These are phyloP conservation scores for Colletotrichum euphorbiae DNA, from an alignment of 2,329 filamentous ascomycete species.

Conservation along the genomic window DNA sequence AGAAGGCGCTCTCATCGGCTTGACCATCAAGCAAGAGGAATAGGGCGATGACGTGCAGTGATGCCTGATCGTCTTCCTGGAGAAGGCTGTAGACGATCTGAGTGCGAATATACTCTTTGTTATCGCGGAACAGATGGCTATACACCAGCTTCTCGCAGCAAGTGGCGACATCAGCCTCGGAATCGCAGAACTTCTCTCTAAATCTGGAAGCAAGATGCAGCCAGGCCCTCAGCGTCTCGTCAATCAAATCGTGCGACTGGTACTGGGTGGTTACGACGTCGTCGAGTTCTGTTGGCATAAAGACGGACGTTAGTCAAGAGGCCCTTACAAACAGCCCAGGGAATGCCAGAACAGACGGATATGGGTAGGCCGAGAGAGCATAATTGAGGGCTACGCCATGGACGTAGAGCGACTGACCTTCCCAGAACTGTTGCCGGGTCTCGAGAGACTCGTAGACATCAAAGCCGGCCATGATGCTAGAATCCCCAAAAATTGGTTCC, in stretches of 20 bases:
- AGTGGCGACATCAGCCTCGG: constrained; percentile 81
- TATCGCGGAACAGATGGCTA: constrained; percentile 77
- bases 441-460: constrained; percentile 77
- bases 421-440: constrained; percentile 89
- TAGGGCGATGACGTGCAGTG: constrained; percentile 84
- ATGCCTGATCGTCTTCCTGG: constrained; percentile 85
- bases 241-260: constrained; percentile 71
- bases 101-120: constrained; percentile 88
- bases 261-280: constrained; percentile 60
- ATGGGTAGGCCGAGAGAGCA: neutral
- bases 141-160: constrained; percentile 85
- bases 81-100: constrained; percentile 94
- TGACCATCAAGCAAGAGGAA: constrained; percentile 90
- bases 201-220: constrained; percentile 81
- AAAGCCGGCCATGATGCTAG: constrained; percentile 67
- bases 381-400: neutral
- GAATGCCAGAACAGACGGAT: constrained; percentile 31
- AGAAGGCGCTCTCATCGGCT: constrained; percentile 80
- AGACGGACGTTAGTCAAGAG: constrained; percentile 26
- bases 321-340: neutral
- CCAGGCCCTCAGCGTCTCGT: constrained; percentile 88
- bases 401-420: constrained; percentile 66
- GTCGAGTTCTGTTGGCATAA: constrained; percentile 56
- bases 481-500: constrained; percentile 20
- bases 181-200: constrained; percentile 79